These are phyloP conservation scores for Hypholoma sublateritium DNA, from an alignment of 768 basidiomycete genomes.

Conservation along the genomic window DNA sequence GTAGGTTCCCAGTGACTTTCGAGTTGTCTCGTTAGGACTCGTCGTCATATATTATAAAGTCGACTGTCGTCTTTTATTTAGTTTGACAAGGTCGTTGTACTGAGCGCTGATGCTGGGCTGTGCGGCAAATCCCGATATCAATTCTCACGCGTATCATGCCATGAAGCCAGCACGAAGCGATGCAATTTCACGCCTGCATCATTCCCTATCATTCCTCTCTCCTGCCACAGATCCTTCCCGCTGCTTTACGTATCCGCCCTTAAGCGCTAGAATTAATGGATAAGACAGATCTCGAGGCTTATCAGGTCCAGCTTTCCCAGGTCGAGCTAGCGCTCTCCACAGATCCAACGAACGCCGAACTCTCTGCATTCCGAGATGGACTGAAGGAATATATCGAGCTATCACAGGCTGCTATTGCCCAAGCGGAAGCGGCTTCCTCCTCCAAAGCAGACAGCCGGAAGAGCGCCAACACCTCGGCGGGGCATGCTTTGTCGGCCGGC, in stretches of 20 bases:
- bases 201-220: neutral
- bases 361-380: conserved; percentile 71
- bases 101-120: too few relatives aligned
- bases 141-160: conserved; percentile 4
- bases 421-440: conserved; percentile 62
- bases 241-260: conserved; percentile 2
- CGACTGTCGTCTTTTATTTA: too few relatives aligned
- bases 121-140: neutral
- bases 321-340: conserved; percentile 77
- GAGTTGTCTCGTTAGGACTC: too few relatives aligned
- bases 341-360: conserved; percentile 75
- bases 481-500: conserved; percentile 71
- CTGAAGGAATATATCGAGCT: conserved; percentile 83
- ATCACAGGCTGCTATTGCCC: conserved; percentile 68
- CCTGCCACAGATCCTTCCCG: neutral
- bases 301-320: conserved; percentile 87
- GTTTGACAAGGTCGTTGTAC: too few relatives aligned
- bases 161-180: neutral
- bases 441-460: conserved; percentile 64
- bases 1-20: neutral
- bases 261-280: conserved; percentile 37
- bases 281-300: conserved; percentile 81
- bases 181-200: conserved; percentile 2
- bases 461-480: conserved; percentile 45
- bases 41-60: too few relatives aligned